Evolutionary conservation across 495 filamentous ascomycete species (phyloP), one percentile per base, ranked within the genome.

Genomic region (Xylaria venustula): DNA sequence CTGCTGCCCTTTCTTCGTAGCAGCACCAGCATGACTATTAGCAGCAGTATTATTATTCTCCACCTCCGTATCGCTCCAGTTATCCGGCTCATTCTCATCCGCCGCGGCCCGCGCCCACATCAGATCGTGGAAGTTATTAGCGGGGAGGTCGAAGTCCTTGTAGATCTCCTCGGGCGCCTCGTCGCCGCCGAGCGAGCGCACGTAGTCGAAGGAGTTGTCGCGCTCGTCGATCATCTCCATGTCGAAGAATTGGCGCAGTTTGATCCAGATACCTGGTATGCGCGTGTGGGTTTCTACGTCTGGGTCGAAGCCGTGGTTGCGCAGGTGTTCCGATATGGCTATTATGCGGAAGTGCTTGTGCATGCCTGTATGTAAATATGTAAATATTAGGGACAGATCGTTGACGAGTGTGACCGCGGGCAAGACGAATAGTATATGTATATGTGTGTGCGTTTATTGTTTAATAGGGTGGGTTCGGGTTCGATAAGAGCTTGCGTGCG

Each of bases 321-420:
- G 87, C 61, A 98, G 82, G 67, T 90, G 87, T 58, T 94, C 87
- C 15, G 90, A 88, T 32, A 98, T 92, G 3, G 91, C 86, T 58
- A 97, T 86, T 79, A 98, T 93, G 22, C 91, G 90, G 72, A 98
- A 98, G 75, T 98, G 93, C 74, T 95, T 98, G 78, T 98, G 93
- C 79, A 98, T 88, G 50, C 93, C 93, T 97, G n/a, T n/a, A n/a
- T n/a, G n/a, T 58, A 36, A 14, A 25, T 34, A 36, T n/a, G 7
- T n/a, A n/a, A n/a, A n/a, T n/a, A n/a, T n/a, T n/a, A n/a, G n/a
- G n/a, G n/a, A n/a, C n/a, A n/a, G n/a, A n/a, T n/a, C n/a, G n/a
- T n/a, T n/a, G n/a, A n/a, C n/a, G n/a, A n/a, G n/a, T n/a, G n/a
- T n/a, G n/a, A n/a, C n/a, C n/a, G n/a, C n/a, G n/a, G n/a, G n/a